Conservation (phyloP, 345 rosid genomes). For the Turritis glabra region DNA sequence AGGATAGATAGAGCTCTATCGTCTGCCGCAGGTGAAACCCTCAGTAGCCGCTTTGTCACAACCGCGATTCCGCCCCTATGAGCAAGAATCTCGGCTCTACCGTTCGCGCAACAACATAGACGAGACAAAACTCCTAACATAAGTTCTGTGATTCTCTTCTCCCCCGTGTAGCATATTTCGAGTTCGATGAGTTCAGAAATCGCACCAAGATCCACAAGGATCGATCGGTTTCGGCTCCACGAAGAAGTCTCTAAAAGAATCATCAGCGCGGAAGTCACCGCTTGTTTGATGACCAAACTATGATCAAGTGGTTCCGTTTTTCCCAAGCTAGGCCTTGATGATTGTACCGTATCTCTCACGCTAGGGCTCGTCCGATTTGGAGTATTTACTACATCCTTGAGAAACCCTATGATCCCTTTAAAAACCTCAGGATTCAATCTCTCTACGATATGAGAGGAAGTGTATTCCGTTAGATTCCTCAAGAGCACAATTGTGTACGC, state of each 20-base stretch:
- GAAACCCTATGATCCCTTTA: constrained; percentile 41
- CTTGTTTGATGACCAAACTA: constrained; percentile 43
- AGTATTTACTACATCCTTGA: constrained; percentile 35
- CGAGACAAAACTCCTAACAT: constrained; percentile 52
- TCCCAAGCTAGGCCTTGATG: constrained; percentile 21
- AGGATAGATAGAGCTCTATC: constrained; percentile 63
- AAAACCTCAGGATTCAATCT: constrained; percentile 54
- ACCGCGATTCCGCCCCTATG: constrained; percentile 62
- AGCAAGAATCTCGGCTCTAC: constrained; percentile 58
- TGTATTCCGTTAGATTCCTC: constrained; percentile 42
- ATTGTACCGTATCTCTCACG: constrained; percentile 6
- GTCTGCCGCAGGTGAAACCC: constrained; percentile 51
- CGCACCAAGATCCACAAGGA: constrained; percentile 59
- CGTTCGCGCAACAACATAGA: constrained; percentile 69
- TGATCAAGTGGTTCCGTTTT: constrained; percentile 17
- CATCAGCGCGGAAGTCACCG: constrained; percentile 50
- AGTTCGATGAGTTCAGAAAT: constrained; percentile 66
- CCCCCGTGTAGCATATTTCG: constrained; percentile 46
- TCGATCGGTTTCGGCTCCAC: constrained; percentile 53
- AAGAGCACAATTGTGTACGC: constrained; percentile 48
- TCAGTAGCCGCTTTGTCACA: constrained; percentile 54
- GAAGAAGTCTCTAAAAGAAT: constrained; percentile 52
- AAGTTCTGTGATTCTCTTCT: constrained; percentile 57
- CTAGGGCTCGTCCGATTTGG: constrained; percentile 8
- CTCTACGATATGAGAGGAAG: constrained; percentile 44